A percentile compares a stretch with the other conserved stretches of the same genome.
Evolutionary conservation across 257 asterid species (phyloP).

Genomic region (Knoxia roxburghii): DNA sequence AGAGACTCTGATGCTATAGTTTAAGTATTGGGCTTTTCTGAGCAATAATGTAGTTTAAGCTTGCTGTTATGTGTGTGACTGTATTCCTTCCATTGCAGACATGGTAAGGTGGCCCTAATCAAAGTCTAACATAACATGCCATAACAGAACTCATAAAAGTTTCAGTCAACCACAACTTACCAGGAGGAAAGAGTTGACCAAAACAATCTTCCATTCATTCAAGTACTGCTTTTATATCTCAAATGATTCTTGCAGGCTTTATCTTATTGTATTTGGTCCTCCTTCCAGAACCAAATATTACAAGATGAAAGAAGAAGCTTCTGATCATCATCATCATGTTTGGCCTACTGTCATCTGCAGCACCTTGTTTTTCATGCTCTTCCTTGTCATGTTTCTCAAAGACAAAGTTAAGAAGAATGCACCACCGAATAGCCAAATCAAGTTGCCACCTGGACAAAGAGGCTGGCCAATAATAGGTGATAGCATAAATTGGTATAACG

Average conservation of each 20-base stretch:
- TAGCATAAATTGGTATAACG: conserved; percentile 78
- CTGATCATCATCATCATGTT: conserved; percentile 1
- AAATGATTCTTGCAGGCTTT: conserved; percentile 9
- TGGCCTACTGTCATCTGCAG: conserved; percentile 26
- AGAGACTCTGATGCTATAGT: background rate
- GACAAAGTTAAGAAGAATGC: conserved; percentile 8
- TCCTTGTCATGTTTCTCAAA: conserved; percentile 24
- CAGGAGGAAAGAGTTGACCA: background rate
- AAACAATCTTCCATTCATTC: background rate
- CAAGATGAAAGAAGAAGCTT: conserved; percentile 29
- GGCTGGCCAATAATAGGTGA: conserved; percentile 81
- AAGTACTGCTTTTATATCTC: background rate
- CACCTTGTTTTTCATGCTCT: conserved; percentile 26
- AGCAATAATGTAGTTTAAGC: conserved; percentile 18
- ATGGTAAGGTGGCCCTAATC: conserved; percentile 14
- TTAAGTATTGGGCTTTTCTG: conserved; percentile 1
- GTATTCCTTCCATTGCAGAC: conserved; percentile 10
- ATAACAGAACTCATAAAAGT: background rate
- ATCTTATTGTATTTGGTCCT: conserved; percentile 2
- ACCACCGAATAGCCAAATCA: conserved; percentile 15
- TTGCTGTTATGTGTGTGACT: background rate
- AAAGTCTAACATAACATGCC: background rate
- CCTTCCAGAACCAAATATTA: conserved; percentile 2
- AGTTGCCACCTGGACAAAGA: conserved; percentile 74
- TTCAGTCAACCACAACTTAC: conserved; percentile 6